Percentiles rank a stretch among this genome's conserved stretches.
Conservation (phyloP, 345 rosid species). For the Camelina sativa region DNA sequence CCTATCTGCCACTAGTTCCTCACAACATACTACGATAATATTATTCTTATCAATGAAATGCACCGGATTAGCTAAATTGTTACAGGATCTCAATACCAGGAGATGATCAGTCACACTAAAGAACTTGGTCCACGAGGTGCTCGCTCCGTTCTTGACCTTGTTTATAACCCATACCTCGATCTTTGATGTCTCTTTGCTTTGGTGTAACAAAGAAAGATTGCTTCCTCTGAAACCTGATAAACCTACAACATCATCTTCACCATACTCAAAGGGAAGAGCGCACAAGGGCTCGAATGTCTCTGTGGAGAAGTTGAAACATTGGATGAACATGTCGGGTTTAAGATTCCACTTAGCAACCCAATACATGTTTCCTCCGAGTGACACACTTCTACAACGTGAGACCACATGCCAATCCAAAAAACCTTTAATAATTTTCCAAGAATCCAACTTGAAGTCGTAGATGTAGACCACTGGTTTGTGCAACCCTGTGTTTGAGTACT, state of each 20-base stretch:
- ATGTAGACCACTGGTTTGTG: conserved; percentile 18
- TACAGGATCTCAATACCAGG: not conserved
- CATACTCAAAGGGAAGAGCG: conserved; percentile 23
- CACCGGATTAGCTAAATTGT: conserved; percentile 1
- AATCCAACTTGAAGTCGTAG: not conserved
- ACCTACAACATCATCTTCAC: not conserved
- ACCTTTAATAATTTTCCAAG: conserved; percentile 16
- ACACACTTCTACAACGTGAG: conserved; percentile 24
- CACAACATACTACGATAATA: conserved; percentile 21
- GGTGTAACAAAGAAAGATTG: conserved; percentile 18
- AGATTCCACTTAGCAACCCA: conserved; percentile 27
- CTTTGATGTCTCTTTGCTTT: conserved; percentile 1
- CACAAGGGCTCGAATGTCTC: conserved; percentile 29
- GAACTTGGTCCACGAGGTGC: conserved; percentile 29
- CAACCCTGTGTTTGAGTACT: not conserved
- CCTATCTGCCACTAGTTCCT: conserved; percentile 19
- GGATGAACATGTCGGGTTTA: conserved; percentile 4
- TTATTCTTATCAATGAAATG: conserved; percentile 31
- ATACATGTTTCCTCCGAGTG: conserved; percentile 36
- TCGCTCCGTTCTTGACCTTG: not conserved
- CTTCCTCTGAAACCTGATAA: conserved; percentile 27
- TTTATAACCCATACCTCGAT: conserved; percentile 25
- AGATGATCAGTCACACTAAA: conserved; percentile 15
- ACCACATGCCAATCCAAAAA: conserved; percentile 30
- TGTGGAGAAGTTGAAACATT: conserved; percentile 22